Conservation (phyloP, 331 rosid genomes). For the Quercus tomentella region DNA sequence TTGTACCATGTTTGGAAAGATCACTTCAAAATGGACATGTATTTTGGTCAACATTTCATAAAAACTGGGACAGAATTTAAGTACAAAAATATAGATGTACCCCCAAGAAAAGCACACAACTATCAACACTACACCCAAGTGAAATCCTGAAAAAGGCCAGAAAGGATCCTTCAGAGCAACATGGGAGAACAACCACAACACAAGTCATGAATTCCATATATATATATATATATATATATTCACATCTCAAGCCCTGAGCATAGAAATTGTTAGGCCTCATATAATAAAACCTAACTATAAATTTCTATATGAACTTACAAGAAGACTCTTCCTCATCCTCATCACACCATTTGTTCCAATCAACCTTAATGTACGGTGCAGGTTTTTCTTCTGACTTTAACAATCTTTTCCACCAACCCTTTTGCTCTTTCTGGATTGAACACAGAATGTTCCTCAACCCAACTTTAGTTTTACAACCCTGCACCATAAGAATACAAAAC, state of each 20-base stretch:
- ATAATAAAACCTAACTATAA: conserved; percentile 3
- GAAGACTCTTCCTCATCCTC: conserved; percentile 70
- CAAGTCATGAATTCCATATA: not conserved
- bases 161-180: not conserved
- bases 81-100: not conserved
- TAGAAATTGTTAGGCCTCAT: not conserved
- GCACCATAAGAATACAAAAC: conserved; percentile 11
- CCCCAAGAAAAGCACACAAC: not conserved
- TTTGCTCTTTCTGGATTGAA: conserved; percentile 71
- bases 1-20: not conserved
- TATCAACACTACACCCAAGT: not conserved
- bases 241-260: not conserved
- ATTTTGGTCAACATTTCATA: not conserved
- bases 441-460: conserved; percentile 77
- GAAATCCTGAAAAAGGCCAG: not conserved
- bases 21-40: not conserved
- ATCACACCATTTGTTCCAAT: conserved; percentile 88
- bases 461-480: conserved; percentile 70
- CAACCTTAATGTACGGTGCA: conserved; percentile 83
- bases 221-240: not conserved
- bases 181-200: not conserved
- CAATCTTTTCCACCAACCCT: conserved; percentile 84
- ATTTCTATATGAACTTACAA: conserved; percentile 37
- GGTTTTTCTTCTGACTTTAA: conserved; percentile 83
- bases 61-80: not conserved